Conservation (phyloP, 179 eudicot species). For the Beta macrorhiza region DNA sequence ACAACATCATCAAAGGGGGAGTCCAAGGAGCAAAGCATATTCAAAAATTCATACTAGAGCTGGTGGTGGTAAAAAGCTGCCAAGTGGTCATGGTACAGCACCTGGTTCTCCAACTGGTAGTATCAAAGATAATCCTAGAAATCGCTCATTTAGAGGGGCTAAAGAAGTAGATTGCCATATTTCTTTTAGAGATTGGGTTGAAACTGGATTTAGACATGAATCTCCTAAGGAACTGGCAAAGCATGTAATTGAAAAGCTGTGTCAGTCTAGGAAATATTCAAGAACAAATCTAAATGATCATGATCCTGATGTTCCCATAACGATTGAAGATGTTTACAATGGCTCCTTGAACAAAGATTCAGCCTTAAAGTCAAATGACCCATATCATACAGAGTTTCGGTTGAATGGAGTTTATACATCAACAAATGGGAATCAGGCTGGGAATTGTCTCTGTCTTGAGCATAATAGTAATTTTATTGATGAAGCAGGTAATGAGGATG, state of each 20-base stretch:
- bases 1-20: constrained; percentile 49
- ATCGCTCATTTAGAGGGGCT: constrained; percentile 53
- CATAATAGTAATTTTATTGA: constrained; percentile 23
- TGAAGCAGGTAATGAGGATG: constrained; percentile 33
- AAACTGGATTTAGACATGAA: constrained; percentile 48
- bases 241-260: constrained; percentile 78
- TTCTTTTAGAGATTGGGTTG: constrained; percentile 52
- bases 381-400: constrained; percentile 18
- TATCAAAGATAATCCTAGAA: constrained; percentile 51
- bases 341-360: constrained; percentile 37
- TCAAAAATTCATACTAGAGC: constrained; percentile 33
- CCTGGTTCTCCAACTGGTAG: constrained; percentile 56
- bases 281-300: constrained; percentile 39
- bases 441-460: constrained; percentile 25
- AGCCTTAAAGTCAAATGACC: constrained; percentile 29
- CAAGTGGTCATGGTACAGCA: constrained; percentile 49
- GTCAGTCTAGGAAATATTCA: constrained; percentile 47
- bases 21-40: constrained; percentile 31
- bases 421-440: constrained; percentile 23
- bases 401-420: constrained; percentile 22
- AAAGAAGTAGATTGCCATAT: constrained; percentile 41
- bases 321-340: constrained; percentile 73
- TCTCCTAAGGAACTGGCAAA: constrained; percentile 80
- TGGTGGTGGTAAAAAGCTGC: constrained; percentile 51
- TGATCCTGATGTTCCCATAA: constrained; percentile 63